Evolutionary conservation across 2,329 filamentous ascomycete genomes (phyloP), one percentile per base, ranked within the genome.

Genomic region (Colletotrichum sojae): DNA sequence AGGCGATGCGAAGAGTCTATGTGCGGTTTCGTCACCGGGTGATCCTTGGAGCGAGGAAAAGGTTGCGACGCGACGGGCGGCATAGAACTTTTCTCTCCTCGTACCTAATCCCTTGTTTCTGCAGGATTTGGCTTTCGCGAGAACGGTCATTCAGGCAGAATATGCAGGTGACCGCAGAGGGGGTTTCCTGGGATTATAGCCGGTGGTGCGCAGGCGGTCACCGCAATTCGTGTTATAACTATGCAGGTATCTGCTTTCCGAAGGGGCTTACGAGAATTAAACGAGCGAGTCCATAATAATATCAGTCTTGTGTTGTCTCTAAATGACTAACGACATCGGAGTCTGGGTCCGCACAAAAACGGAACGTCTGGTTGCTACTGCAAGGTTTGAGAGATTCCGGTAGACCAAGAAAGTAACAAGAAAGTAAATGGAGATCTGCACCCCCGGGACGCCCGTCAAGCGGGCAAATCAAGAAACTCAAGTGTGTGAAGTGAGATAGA

Each of bases 1-100:
- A 25, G 54, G 31, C 27, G 31, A 63, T 58, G 60, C 54, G 66
- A 54, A 69, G 66, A 69, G 61, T n/a, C 39, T 5, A 49, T 65
- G 48, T 22, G 46, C 16, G 55, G 9, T 18, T 48, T 48, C 22
- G 54, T 49, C 48, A 43, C 39, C 54, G 16, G 66, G 60, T 31
- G 16, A 55, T 39, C 54, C 61, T 65, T 40, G 54, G 13, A 9
- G 31, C 13, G 49, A 27, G 18, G 18, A 36, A 16, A 27, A 10
- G 20, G 0, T 12, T 20, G 6, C 16, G 13, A n/a, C 16, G 6
- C 16, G 13, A n/a, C 16, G 43, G n/a, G n/a, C 25, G 10, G 6
- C 4, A 52, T 15, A 22, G 22, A 15, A 20, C 10, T 15, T 12
- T 9, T 27, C 16, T 43, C 36, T 16, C 2, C 40, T 43, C 12